Evolutionary conservation across 768 basidiomycete species (phyloP).

Genomic region (Boletales sp.): DNA sequence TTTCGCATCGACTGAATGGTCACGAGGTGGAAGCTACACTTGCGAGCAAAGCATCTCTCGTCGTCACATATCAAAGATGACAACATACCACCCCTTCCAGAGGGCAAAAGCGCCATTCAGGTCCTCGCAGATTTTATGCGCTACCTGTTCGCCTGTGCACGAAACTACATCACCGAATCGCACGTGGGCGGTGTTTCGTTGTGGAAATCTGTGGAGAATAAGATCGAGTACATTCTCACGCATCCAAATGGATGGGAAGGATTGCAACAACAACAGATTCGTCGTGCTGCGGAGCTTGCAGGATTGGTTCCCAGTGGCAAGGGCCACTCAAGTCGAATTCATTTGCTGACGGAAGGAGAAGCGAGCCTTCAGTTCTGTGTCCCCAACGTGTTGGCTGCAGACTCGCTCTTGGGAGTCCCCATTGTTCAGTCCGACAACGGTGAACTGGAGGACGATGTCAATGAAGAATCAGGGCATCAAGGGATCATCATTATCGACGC

Average conservation of each 20-base stretch:
- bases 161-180: slow-evolving; percentile 18
- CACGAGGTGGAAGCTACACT: slow-evolving; percentile 34
- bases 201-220: slow-evolving; percentile 22
- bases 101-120: slow-evolving; percentile 14
- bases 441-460: background rate
- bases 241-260: slow-evolving; percentile 34
- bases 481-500: slow-evolving; percentile 43
- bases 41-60: slow-evolving; percentile 27
- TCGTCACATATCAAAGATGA: slow-evolving; percentile 21
- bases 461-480: slow-evolving; percentile 24
- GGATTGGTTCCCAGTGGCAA: slow-evolving; percentile 18
- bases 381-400: slow-evolving; percentile 37
- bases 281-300: slow-evolving; percentile 21
- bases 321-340: slow-evolving; percentile 10
- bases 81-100: slow-evolving; percentile 24
- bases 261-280: slow-evolving; percentile 28
- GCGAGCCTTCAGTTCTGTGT: slow-evolving; percentile 34
- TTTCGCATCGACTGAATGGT: background rate
- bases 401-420: slow-evolving; percentile 15
- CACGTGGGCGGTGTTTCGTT: slow-evolving; percentile 25
- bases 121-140: slow-evolving; percentile 26
- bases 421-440: background rate
- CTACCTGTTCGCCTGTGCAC: slow-evolving; percentile 25
- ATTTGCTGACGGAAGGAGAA: slow-evolving; percentile 26
- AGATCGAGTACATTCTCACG: slow-evolving; percentile 22